Percentiles rank a stretch among this genome's conserved stretches.
Conservation (phyloP, 768 basidiomycete genomes). For the Mycena floridula region DNA sequence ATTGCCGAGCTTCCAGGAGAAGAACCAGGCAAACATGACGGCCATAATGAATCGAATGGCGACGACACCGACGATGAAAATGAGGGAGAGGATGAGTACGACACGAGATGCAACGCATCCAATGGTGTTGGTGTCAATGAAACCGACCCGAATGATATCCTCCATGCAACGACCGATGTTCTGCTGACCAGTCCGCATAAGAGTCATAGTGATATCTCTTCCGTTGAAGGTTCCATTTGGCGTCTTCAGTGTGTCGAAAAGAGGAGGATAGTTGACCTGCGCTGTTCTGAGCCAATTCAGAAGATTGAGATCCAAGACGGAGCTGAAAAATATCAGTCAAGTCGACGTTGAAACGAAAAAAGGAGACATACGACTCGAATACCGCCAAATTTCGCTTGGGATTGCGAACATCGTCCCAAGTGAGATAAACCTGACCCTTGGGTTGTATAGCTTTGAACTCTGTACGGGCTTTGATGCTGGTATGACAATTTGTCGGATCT, state of each 20-base stretch:
- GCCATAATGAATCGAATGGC: slow-evolving; percentile 95
- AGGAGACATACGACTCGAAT: slow-evolving; percentile 74
- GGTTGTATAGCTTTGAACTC: slow-evolving; percentile 43
- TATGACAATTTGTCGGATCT: slow-evolving; percentile 66
- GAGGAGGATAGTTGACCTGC: slow-evolving; percentile 74
- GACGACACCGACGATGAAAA: slow-evolving; percentile 97
- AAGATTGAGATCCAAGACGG: slow-evolving; percentile 84
- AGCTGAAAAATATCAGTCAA: too few species aligned
- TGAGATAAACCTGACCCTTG: slow-evolving; percentile 88
- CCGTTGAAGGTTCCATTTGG: slow-evolving; percentile 70
- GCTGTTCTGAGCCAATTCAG: slow-evolving; percentile 78
- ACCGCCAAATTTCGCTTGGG: slow-evolving; percentile 80
- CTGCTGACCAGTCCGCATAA: slow-evolving; percentile 67
- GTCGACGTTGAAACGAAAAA: slow-evolving; percentile 4
- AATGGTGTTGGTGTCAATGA: slow-evolving; percentile 89
- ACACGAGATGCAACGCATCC: slow-evolving; percentile 95
- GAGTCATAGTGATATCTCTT: slow-evolving; percentile 82
- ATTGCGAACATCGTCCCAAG: slow-evolving; percentile 80
- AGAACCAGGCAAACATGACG: slow-evolving; percentile 96
- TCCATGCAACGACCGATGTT: slow-evolving; percentile 74
- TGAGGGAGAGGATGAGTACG: slow-evolving; percentile 90
- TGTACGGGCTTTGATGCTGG: slow-evolving; percentile 42
- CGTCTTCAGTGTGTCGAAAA: slow-evolving; percentile 75
- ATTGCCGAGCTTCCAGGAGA: slow-evolving; percentile 90
- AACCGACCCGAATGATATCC: slow-evolving; percentile 84